Base-by-base conservation (phyloP, 129 eudicot genomes). In the Ambrosia artemisiifolia region DNA sequence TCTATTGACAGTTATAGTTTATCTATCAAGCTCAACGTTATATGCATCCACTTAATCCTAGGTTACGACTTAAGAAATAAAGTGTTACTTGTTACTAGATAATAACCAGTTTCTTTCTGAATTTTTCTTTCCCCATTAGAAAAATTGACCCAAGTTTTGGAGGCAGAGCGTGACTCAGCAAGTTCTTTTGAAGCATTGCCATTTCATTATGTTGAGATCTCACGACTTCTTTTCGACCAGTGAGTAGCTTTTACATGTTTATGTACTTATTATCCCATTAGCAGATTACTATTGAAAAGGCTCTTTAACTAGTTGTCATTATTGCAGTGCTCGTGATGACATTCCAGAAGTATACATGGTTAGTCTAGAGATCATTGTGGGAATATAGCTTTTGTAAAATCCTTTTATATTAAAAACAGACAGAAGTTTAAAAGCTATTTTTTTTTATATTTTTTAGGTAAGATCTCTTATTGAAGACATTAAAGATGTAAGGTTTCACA, bases 151-250 rank as follows among this genome's bases (percentile, higher is more conserved):
- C 90, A 79, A 72, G 88, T 93, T 47, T 65, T 93, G 83, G 98
- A 90, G 73, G 92, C 95, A 69, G 98, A 93, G 76, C 86, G 98
- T 61, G 98, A 93, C 70, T 78, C 90, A 34, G 81, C 83, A 63
- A 81, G 82, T 79, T 75, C 76, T 63, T 89, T 93, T 75, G 92
- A 89, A 85, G 88, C 88, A 50, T 78, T 93, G 54, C 98, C 98
- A 54, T 93, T 89, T 73, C 98, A 90, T 72, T 93, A 89, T 67
- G 98, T 90, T 42, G 98, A 93, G 71, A 93, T 90, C 32, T 86
- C 98, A 55, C 84, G 96, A 84, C 96, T 93, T 76, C 96, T 93
- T 67, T 93, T 93, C 79, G 98, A 93, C 77, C 92, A 90, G 98
- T 93, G 82, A 87, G 96, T 88, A 46, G 24, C 11, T 44, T 51